These are phyloP conservation scores for Incumbomyces lentus DNA, from an alignment of 2,329 filamentous ascomycete species.

Conservation along the genomic window DNA sequence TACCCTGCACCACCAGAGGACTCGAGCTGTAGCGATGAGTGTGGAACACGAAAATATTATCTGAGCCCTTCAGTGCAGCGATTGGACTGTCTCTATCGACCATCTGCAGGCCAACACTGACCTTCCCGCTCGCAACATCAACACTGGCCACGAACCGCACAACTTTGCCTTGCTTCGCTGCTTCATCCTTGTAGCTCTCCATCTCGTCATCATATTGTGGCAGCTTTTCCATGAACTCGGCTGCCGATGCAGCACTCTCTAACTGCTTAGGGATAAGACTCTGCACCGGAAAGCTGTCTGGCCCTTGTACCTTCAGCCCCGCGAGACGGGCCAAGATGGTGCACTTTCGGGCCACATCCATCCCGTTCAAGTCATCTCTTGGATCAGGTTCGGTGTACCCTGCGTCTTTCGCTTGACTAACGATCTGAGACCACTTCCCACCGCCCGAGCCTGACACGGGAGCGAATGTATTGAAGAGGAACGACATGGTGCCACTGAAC, in stretches of 20 bases:
- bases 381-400: slow-evolving; percentile 89
- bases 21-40: slow-evolving; percentile 87
- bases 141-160: slow-evolving; percentile 90
- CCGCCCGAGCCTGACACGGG: slow-evolving; percentile 59
- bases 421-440: slow-evolving; percentile 82
- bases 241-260: slow-evolving; percentile 62
- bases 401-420: slow-evolving; percentile 80
- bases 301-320: slow-evolving; percentile 69
- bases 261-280: slow-evolving; percentile 83
- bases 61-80: slow-evolving; percentile 87
- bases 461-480: slow-evolving; percentile 95
- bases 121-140: slow-evolving; percentile 65
- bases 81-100: slow-evolving; percentile 84
- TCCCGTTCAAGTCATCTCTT: slow-evolving; percentile 73
- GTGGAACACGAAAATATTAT: slow-evolving; percentile 99
- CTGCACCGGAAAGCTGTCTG: slow-evolving; percentile 85
- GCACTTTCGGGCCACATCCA: slow-evolving; percentile 89
- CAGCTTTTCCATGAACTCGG: slow-evolving; percentile 75
- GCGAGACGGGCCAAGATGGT: slow-evolving; percentile 85
- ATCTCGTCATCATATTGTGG: slow-evolving; percentile 80
- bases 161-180: slow-evolving; percentile 79
- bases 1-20: slow-evolving; percentile 88
- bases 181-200: slow-evolving; percentile 76
- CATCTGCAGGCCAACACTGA: slow-evolving; percentile 87
- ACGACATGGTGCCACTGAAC: slow-evolving; percentile 95